These are phyloP conservation scores for Paraconiothyrium sp. DNA, from an alignment of 2,329 filamentous ascomycete genomes.

Conservation along the genomic window DNA sequence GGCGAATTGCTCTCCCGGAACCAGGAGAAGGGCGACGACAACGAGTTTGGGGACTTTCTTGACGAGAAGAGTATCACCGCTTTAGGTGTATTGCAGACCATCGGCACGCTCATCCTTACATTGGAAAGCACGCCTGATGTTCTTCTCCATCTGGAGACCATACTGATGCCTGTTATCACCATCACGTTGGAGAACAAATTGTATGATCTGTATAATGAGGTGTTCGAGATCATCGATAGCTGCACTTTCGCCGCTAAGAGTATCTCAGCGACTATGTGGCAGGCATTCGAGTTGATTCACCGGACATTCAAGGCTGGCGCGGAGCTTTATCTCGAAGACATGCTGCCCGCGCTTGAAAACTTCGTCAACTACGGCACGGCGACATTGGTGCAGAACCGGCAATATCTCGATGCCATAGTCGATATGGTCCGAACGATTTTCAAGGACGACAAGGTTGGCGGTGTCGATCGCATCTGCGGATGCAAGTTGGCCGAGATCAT, in stretches of 20 bases:
- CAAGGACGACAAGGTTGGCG: constrained; percentile 87
- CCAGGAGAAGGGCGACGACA: constrained; percentile 75
- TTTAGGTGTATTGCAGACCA: constrained; percentile 94
- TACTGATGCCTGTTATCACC: constrained; percentile 95
- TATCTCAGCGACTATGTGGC: constrained; percentile 98
- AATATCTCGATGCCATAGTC: constrained; percentile 87
- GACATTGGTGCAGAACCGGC: constrained; percentile 81
- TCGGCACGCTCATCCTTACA: constrained; percentile 95
- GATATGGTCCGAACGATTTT: constrained; percentile 98
- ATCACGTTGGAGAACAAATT: constrained; percentile 98
- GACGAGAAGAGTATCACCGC: constrained; percentile 99
- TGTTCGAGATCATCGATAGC: constrained; percentile 99
- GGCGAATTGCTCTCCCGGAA: constrained; percentile 91
- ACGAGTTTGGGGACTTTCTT: constrained; percentile 86
- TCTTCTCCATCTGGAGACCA: constrained; percentile 89
- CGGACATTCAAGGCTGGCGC: constrained; percentile 96
- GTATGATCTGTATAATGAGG: constrained; percentile 96
- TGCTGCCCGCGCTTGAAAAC: constrained; percentile 97
- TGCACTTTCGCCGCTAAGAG: constrained; percentile 97
- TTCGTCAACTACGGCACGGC: constrained; percentile 92
- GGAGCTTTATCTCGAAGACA: constrained; percentile 97
- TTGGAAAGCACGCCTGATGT: constrained; percentile 97
- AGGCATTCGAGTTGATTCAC: constrained; percentile 96
- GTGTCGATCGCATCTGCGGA: constrained; percentile 93
- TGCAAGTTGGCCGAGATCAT: constrained; percentile 97